Evolutionary conservation across 768 basidiomycete genomes (phyloP), one percentile per base, ranked within the genome.

Genomic region (Suillus alpinus): DNA sequence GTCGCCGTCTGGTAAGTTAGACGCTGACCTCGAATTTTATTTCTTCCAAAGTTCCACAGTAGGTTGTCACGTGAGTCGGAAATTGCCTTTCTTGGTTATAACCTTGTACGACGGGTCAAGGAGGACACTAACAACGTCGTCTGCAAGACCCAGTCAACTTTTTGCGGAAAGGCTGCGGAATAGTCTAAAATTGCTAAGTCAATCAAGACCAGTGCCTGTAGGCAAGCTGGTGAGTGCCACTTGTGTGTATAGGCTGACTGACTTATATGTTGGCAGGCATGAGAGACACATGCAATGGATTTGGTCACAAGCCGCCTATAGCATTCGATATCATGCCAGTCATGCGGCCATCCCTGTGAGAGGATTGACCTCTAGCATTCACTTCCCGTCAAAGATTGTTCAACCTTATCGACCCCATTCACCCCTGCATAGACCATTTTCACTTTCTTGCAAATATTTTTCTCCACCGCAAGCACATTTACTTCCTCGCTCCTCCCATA

Each of bases 271-370:
- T 41, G 18, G 20, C 61, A 83, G 86, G 80, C 68, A 88, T 87
- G 86, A 82, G 69, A 82, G 69, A 73, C 82, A 78, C 83, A 89
- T 90, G 88, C 86, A 78, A 88, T 87, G 86, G 81, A 81, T 76
- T 74, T 82, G 80, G 82, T 80, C 78, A 64, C 77, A 74, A 67
- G 72, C 79, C 70, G 79, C 83, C 80, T 84, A 77, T 71, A 73
- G 76, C 71, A 64, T 76, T 50, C 57, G 75, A 55, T 68, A 66
- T 39, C 64, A 59, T 46, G 56, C 69, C 41, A 56, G 55, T 10
- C 31, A 26, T 44, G 34, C 59, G 58, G 14, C 50, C 12, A 20
- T 40, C 16, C 40, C 53, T n/a, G 10, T 31, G 16, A 49, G 34
- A 20, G 20, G 50, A 41, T 37, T 41, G 40, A 52, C 58, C 41